phyloP scores from a whole-genome alignment of 1,284 basidiomycete species.

The Stygiomarasmius scandens region DNA sequence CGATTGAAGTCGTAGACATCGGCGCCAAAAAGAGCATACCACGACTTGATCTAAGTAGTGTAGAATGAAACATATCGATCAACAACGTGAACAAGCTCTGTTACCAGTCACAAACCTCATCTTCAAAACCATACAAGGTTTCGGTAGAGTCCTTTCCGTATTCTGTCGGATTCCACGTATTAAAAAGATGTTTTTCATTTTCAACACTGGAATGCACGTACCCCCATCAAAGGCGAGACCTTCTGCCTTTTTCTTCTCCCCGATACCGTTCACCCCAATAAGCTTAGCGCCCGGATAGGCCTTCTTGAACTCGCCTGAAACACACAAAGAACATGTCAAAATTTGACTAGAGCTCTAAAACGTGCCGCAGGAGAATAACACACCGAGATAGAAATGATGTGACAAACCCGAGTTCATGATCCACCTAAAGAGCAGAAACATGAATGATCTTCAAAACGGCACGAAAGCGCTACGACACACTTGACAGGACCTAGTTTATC shows the following conservation, averaged over 20 bases:
- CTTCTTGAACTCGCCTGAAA: conserved; percentile 69
- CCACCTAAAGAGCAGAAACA: conserved; percentile 44
- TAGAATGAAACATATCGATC: no score
- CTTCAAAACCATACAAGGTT: conserved; percentile 81
- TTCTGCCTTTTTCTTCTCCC: conserved; percentile 35
- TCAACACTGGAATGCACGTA: conserved; percentile 26
- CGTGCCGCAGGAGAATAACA: conserved; percentile 18
- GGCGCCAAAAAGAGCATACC: conserved; percentile 38
- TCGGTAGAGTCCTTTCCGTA: conserved; percentile 66
- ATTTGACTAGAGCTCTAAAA: not conserved
- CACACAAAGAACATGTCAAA: not conserved
- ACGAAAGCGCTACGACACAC: conserved; percentile 37
- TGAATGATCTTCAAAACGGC: not conserved
- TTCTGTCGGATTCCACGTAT: conserved; percentile 52
- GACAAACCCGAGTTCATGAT: conserved; percentile 67
- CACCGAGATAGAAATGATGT: conserved; percentile 69
- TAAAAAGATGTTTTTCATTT: no score
- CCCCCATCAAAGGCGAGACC: conserved; percentile 60
- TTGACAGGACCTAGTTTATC: conserved; percentile 79
- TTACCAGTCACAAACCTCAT: conserved; percentile 75
- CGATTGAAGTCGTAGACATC: not conserved
- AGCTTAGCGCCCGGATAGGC: conserved; percentile 80
- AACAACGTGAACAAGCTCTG: no score
- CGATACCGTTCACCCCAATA: conserved; percentile 38
- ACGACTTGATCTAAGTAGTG: conserved; percentile 62